Percentiles rank a stretch among this genome's conserved stretches.
Conservation (phyloP, 192 early-diverging fungal species). For the Oehlia diaphana region DNA sequence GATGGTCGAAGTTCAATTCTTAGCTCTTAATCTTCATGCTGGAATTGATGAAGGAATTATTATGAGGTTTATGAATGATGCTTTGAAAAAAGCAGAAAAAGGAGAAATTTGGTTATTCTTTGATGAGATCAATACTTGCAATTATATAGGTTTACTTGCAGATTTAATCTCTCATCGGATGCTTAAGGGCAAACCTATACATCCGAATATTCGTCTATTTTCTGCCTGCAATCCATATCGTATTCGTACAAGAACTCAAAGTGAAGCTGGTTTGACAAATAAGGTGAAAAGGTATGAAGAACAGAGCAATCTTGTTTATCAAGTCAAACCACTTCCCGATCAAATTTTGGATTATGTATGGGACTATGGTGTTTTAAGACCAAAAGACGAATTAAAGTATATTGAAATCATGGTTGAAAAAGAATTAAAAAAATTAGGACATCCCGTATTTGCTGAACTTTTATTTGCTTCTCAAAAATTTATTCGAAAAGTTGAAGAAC, state of each 20-base stretch:
- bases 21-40: not conserved
- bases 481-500: slow-evolving; percentile 22
- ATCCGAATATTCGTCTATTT: not conserved
- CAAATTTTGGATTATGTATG: slow-evolving; percentile 13
- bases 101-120: not conserved
- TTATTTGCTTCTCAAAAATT: slow-evolving; percentile 28
- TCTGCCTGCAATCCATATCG: not conserved
- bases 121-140: not conserved
- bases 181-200: not conserved
- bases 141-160: not conserved
- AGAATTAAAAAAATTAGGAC: not conserved
- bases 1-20: not conserved
- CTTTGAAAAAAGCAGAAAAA: not conserved
- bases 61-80: not conserved
- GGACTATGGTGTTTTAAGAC: not conserved
- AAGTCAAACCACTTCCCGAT: slow-evolving; percentile 8
- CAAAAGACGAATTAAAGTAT: not conserved
- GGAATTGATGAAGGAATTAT: not conserved
- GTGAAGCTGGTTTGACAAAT: not conserved
- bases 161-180: not conserved
- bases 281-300: not conserved
- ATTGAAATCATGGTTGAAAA: not conserved
- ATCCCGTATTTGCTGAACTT: not conserved
- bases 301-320: not conserved
- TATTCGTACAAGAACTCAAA: not conserved